phyloP scores from a whole-genome alignment of 2,329 filamentous ascomycete genomes.

The Fusarium buxicola region DNA sequence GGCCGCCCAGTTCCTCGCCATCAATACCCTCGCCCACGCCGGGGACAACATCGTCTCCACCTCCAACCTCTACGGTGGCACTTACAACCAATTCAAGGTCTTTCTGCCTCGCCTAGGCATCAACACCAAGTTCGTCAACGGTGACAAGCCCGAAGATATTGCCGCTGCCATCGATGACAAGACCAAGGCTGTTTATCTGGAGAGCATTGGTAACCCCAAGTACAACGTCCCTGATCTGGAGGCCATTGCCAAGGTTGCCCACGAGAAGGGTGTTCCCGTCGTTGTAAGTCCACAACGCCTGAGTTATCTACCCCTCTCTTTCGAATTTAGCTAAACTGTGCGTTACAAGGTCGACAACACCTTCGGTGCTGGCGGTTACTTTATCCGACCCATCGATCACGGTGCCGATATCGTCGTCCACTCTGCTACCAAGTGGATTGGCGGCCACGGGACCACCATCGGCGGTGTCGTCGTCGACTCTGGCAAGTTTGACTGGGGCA shows the following conservation, averaged over 20 bases:
- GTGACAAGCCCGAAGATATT: constrained; percentile 83
- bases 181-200: constrained; percentile 92
- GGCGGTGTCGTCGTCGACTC: constrained; percentile 87
- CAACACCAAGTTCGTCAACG: constrained; percentile 85
- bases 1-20: constrained; percentile 90
- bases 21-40: constrained; percentile 83
- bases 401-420: constrained; percentile 95
- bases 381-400: constrained; percentile 85
- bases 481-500: constrained; percentile 95
- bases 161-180: constrained; percentile 87
- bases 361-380: constrained; percentile 93
- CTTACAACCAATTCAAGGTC: constrained; percentile 98
- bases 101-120: constrained; percentile 89
- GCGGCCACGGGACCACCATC: constrained; percentile 93
- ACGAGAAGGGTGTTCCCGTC: constrained; percentile 73
- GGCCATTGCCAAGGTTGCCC: constrained; percentile 84
- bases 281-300: constrained; percentile 59
- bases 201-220: constrained; percentile 92
- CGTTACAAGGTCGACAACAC: constrained; percentile 83
- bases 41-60: constrained; percentile 96
- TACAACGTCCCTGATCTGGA: constrained; percentile 95
- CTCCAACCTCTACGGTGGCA: constrained; percentile 91
- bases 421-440: constrained; percentile 97
- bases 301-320: background rate
- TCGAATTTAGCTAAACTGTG: background rate